phyloP scores from a whole-genome alignment of 345 rosid species.

The Salix exigua region DNA sequence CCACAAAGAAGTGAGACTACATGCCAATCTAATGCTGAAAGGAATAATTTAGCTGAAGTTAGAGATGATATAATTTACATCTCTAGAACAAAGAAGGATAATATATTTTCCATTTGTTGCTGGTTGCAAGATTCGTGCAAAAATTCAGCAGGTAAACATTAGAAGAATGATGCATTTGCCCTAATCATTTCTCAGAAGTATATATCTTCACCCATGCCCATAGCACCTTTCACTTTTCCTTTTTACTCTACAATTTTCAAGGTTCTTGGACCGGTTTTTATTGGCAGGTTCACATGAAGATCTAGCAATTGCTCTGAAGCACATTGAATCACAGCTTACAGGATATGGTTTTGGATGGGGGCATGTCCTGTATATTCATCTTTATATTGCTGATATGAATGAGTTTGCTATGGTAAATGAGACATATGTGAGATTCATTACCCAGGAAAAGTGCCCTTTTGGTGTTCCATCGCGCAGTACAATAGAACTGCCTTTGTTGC shows the following conservation, averaged over 20 bases:
- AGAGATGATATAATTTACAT: slow-evolving; percentile 39
- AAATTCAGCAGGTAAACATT: slow-evolving; percentile 57
- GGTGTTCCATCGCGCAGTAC: slow-evolving; percentile 99
- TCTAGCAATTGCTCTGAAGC: slow-evolving; percentile 50
- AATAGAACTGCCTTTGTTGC: slow-evolving; percentile 72
- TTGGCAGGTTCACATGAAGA: slow-evolving; percentile 70
- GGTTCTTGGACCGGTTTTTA: slow-evolving; percentile 3
- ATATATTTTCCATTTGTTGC: slow-evolving; percentile 68
- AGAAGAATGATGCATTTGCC: background rate
- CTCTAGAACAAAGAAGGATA: slow-evolving; percentile 48
- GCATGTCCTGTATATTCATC: slow-evolving; percentile 81
- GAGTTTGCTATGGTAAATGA: slow-evolving; percentile 74
- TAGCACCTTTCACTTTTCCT: background rate
- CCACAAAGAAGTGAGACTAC: slow-evolving; percentile 29
- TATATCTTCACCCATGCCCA: background rate
- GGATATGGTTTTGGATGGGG: slow-evolving; percentile 63
- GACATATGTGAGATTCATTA: slow-evolving; percentile 77
- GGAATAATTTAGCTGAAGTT: slow-evolving; percentile 34
- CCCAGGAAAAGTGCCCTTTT: slow-evolving; percentile 79
- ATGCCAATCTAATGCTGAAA: slow-evolving; percentile 28
- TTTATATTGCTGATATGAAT: slow-evolving; percentile 82
- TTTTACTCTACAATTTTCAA: background rate
- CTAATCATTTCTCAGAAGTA: background rate
- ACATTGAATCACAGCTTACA: slow-evolving; percentile 55
- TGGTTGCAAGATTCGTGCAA: slow-evolving; percentile 59